phyloP scores from a whole-genome alignment of 2,329 filamentous ascomycete genomes.

The Cryphonectria carpinicola region DNA sequence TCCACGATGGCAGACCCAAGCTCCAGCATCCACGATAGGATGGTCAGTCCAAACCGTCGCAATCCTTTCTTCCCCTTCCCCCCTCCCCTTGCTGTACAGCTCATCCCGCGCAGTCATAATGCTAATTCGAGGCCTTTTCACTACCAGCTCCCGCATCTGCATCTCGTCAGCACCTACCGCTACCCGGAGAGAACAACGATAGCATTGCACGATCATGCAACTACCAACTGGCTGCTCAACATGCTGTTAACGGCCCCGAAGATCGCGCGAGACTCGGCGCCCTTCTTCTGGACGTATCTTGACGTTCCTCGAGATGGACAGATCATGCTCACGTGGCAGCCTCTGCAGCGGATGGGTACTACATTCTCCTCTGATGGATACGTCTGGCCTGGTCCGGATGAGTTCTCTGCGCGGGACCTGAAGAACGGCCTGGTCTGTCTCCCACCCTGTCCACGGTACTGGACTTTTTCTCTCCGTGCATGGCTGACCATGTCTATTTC shows the following conservation, averaged over 20 bases:
- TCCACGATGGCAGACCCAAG: constrained; percentile 39
- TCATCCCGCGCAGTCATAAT: constrained; percentile 28
- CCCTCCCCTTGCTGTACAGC: not conserved
- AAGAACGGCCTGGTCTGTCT: constrained; percentile 61
- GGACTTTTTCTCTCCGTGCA: not conserved
- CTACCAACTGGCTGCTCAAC: constrained; percentile 72
- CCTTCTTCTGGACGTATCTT: constrained; percentile 94
- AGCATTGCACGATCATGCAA: constrained; percentile 65
- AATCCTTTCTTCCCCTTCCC: not conserved
- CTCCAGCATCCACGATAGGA: constrained; percentile 40
- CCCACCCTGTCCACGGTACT: not conserved
- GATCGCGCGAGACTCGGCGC: constrained; percentile 80
- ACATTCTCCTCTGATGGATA: constrained; percentile 91
- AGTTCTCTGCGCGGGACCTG: constrained; percentile 73
- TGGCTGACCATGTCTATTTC: constrained; percentile 6
- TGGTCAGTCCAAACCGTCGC: constrained; percentile 22
- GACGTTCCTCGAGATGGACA: constrained; percentile 80
- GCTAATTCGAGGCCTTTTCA: constrained; percentile 38
- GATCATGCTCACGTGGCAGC: constrained; percentile 87
- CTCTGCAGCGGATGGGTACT: constrained; percentile 68
- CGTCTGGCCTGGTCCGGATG: constrained; percentile 84
- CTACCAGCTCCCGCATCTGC: constrained; percentile 79
- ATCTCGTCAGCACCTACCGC: constrained; percentile 81
- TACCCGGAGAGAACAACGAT: constrained; percentile 76
- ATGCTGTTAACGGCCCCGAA: constrained; percentile 71